Percentiles rank a stretch among this genome's conserved stretches.
phyloP scores from a whole-genome alignment of 371 early-diverging fungal species.

The Chytridium lagenaria region DNA sequence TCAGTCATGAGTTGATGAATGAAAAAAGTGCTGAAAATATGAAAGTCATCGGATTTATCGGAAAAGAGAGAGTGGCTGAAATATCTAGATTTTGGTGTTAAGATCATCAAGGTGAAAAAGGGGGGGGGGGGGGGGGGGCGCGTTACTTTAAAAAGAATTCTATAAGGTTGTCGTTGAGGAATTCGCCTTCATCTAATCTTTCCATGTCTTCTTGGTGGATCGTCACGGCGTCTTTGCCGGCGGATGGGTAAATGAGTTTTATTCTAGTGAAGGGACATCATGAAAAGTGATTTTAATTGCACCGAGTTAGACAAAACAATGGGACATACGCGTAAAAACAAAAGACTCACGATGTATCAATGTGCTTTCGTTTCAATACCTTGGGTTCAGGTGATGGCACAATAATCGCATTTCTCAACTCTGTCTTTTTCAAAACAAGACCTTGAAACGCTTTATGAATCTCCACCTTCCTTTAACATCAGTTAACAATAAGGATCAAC shows the following conservation, averaged over 20 bases:
- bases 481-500: too few relatives aligned
- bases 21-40: constrained; percentile 70
- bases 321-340: neutral
- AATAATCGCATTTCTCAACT: neutral
- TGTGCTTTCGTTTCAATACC: neutral
- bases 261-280: neutral
- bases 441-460: too few relatives aligned
- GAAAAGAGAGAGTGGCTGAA: constrained; percentile 1
- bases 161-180: constrained; percentile 72
- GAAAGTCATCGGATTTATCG: constrained; percentile 37
- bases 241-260: constrained; percentile 33
- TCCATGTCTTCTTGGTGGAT: constrained; percentile 54
- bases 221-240: constrained; percentile 48
- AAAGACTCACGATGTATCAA: neutral
- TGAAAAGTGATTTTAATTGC: neutral
- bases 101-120: too few relatives aligned
- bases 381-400: constrained; percentile 8
- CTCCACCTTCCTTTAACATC: too few relatives aligned
- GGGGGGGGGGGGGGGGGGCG: neutral
- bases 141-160: constrained; percentile 65
- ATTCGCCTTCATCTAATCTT: constrained; percentile 63
- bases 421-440: too few relatives aligned
- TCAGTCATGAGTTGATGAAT: constrained; percentile 63
- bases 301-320: too few relatives aligned
- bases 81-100: neutral